Conservation (phyloP, 108 stramenopile genomes). For the Cyclotella kingstonii region DNA sequence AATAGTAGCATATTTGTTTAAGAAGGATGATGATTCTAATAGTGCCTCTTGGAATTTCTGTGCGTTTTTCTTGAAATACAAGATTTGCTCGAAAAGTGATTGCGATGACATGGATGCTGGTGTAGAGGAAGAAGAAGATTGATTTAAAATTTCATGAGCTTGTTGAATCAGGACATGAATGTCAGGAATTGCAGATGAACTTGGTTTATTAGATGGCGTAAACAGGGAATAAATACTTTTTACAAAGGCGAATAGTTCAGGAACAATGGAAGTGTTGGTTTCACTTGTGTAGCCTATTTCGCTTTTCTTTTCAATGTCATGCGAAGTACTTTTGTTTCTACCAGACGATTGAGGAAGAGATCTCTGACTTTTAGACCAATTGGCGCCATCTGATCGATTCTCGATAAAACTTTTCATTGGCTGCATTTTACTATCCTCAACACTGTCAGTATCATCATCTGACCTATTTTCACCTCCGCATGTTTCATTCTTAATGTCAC, state of each 20-base stretch:
- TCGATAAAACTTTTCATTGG: too few relatives aligned
- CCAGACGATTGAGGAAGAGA: too few relatives aligned
- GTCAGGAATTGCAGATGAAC: conserved; percentile 16
- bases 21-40: conserved; percentile 28
- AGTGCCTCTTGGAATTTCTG: conserved; percentile 18
- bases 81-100: conserved; percentile 18
- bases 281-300: too few relatives aligned
- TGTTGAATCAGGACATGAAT: conserved; percentile 30
- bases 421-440: too few relatives aligned
- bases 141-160: conserved; percentile 31
- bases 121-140: not conserved
- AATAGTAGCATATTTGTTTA: conserved; percentile 1
- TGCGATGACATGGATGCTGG: not conserved
- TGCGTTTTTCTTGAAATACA: conserved; percentile 32
- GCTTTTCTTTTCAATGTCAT: too few relatives aligned
- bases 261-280: not conserved
- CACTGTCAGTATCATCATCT: not conserved
- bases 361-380: too few relatives aligned
- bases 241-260: conserved; percentile 24
- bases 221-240: conserved; percentile 13
- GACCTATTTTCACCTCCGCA: not conserved
- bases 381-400: too few relatives aligned
- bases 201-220: conserved; percentile 11
- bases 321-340: too few relatives aligned
- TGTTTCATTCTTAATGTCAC: not conserved